Conservation (phyloP, 2,329 filamentous ascomycete genomes). For the Aspergillus sp. region DNA sequence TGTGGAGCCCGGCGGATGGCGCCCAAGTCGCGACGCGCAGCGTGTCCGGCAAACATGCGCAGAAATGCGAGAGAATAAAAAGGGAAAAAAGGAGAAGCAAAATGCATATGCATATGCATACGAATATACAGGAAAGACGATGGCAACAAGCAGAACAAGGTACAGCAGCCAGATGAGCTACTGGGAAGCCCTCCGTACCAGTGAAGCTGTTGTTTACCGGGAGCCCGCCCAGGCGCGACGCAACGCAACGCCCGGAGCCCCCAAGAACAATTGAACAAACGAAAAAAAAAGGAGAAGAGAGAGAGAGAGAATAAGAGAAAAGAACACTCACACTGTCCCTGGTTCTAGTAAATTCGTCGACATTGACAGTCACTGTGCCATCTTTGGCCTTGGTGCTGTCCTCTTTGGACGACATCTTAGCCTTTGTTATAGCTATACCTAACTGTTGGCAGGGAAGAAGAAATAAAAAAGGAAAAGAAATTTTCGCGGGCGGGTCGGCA, state of each 20-base stretch:
- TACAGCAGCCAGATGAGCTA: too few species aligned
- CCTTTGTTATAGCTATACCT: slow-evolving; percentile 6
- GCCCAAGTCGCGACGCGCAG: neutral
- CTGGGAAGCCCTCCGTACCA: too few species aligned
- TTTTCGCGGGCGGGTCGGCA: slow-evolving; percentile 13
- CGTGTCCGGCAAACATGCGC: neutral
- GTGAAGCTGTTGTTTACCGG: too few species aligned
- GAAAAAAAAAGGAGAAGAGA: slow-evolving; percentile 4
- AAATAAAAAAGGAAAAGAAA: slow-evolving; percentile 10
- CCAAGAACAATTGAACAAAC: slow-evolving; percentile 2
- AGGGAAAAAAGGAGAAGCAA: neutral
- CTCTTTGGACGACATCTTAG: slow-evolving; percentile 31
- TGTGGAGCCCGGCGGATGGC: neutral
- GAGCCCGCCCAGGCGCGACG: too few species aligned
- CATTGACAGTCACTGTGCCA: slow-evolving; percentile 41
- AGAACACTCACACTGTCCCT: slow-evolving; percentile 65
- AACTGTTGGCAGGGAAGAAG: slow-evolving; percentile 7
- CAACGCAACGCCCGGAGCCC: neutral
- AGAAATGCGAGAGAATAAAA: neutral
- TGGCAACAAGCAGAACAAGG: too few species aligned
- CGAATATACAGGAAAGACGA: neutral
- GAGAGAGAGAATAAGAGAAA: slow-evolving; percentile 1
- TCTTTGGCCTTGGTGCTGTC: slow-evolving; percentile 26
- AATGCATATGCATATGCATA: neutral
- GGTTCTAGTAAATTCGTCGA: slow-evolving; percentile 70